Conservation (phyloP, 495 filamentous ascomycete genomes). For the Jackrogersella multiformis region DNA sequence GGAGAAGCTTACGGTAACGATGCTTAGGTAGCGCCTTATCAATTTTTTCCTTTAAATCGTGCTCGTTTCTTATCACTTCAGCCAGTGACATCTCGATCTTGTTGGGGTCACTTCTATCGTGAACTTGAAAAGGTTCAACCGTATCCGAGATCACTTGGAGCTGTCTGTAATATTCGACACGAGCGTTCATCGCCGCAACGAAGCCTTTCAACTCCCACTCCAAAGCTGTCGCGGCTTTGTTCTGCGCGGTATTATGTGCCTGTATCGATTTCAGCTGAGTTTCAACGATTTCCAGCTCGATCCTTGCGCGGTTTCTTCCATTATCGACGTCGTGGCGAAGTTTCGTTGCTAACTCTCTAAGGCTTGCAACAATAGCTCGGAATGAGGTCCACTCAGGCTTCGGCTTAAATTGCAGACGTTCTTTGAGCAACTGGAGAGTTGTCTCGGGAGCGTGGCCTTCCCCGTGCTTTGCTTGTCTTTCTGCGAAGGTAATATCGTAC, state of each 20-base stretch:
- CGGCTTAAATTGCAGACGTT: conserved; percentile 67
- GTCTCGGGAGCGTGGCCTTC: conserved; percentile 78
- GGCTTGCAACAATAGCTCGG: conserved; percentile 71
- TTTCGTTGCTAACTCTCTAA: conserved; percentile 68
- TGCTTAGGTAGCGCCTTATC: conserved; percentile 71
- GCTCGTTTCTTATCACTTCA: conserved; percentile 55
- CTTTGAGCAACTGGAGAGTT: conserved; percentile 67
- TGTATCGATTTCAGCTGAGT: conserved; percentile 65
- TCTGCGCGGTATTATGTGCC: conserved; percentile 68
- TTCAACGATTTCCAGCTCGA: conserved; percentile 70
- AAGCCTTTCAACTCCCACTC: conserved; percentile 81
- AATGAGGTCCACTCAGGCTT: conserved; percentile 62
- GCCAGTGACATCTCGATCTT: conserved; percentile 46
- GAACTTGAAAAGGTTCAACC: conserved; percentile 78
- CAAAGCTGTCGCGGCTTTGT: conserved; percentile 66
- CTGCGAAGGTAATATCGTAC: conserved; percentile 72
- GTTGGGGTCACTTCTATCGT: no score
- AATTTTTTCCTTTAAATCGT: conserved; percentile 61
- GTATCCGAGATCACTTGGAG: conserved; percentile 88
- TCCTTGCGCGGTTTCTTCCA: conserved; percentile 68
- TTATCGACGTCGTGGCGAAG: conserved; percentile 68
- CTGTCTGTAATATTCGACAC: conserved; percentile 88
- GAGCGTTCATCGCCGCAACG: conserved; percentile 77
- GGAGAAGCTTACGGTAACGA: conserved; percentile 67
- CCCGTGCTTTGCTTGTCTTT: conserved; percentile 65